Evolutionary conservation across 768 basidiomycete species (phyloP).

Genomic region (Dacryopinax spathularia): DNA sequence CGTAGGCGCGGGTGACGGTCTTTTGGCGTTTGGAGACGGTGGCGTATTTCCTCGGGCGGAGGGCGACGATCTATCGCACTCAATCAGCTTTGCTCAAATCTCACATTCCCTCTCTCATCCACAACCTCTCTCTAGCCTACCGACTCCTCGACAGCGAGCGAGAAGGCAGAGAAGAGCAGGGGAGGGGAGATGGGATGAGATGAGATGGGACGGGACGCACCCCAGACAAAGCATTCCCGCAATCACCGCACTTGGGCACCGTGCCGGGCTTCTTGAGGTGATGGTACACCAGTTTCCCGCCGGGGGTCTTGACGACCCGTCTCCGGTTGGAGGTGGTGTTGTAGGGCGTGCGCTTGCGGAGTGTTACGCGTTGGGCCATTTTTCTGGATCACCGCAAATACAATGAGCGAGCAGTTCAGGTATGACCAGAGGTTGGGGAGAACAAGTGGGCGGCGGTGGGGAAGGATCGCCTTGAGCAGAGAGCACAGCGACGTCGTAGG

Average conservation of each 20-base stretch:
- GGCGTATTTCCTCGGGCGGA: slow-evolving; percentile 91
- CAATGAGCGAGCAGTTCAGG: not conserved
- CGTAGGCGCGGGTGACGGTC: slow-evolving; percentile 91
- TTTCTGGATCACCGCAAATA: slow-evolving; percentile 7
- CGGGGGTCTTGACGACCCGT: slow-evolving; percentile 93
- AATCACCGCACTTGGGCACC: slow-evolving; percentile 96
- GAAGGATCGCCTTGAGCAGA: not conserved
- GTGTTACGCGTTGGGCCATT: slow-evolving; percentile 99
- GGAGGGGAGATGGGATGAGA: no score
- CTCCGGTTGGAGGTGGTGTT: slow-evolving; percentile 95
- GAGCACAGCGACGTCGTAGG: no score
- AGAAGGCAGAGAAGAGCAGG: slow-evolving; percentile 8
- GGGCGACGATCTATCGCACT: slow-evolving; percentile 65
- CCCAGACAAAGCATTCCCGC: slow-evolving; percentile 83
- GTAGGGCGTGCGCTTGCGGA: slow-evolving; percentile 96
- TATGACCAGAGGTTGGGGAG: not conserved
- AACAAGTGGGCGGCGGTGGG: not conserved
- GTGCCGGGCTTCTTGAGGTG: slow-evolving; percentile 89
- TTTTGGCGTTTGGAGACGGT: slow-evolving; percentile 94
- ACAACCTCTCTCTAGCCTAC: no score
- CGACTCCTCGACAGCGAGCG: not conserved
- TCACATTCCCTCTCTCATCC: no score
- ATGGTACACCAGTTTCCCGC: slow-evolving; percentile 96
- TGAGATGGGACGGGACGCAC: slow-evolving; percentile 36
- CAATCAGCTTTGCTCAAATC: not conserved